Evolutionary conservation across 2,329 filamentous ascomycete genomes (phyloP).

Genomic region (Aspergillus amoenus): DNA sequence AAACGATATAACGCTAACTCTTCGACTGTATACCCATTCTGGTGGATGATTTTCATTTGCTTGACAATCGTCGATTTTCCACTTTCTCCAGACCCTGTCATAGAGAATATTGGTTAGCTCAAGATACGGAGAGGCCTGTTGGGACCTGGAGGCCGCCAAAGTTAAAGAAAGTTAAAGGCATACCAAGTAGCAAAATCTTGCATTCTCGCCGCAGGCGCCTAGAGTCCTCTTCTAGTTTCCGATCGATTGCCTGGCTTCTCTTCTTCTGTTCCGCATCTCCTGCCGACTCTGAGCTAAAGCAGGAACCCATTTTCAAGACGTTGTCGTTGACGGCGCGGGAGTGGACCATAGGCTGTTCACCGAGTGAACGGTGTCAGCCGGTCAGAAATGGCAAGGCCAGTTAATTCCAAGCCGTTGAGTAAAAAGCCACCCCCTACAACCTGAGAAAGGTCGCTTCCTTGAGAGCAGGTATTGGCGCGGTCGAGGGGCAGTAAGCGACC

Average conservation of each 20-base stretch:
- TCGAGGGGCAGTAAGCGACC: conserved; percentile 9
- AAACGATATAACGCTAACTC: conserved; percentile 92
- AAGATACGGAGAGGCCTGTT: background rate
- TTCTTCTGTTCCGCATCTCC: conserved; percentile 93
- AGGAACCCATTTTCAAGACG: conserved; percentile 71
- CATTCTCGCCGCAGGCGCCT: conserved; percentile 92
- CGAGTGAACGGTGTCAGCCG: conserved; percentile 27
- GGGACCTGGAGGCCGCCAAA: background rate
- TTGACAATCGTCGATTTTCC: conserved; percentile 99
- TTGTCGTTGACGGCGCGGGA: conserved; percentile 23
- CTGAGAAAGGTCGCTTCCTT: background rate
- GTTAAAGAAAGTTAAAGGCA: conserved; percentile 6
- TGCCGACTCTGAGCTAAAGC: conserved; percentile 78
- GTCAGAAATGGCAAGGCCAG: conserved; percentile 21
- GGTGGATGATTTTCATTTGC: conserved; percentile 99
- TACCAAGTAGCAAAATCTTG: conserved; percentile 95
- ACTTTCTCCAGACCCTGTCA: conserved; percentile 88
- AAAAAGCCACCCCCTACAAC: conserved; percentile 4
- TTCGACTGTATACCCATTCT: conserved; percentile 94
- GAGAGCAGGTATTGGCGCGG: conserved; percentile 6
- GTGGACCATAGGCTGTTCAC: conserved; percentile 24
- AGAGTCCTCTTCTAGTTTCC: conserved; percentile 89
- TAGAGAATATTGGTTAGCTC: conserved; percentile 13
- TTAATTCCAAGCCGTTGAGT: conserved; percentile 7
- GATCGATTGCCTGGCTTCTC: conserved; percentile 93